Evolutionary conservation across 2,329 filamentous ascomycete species (phyloP).

Genomic region (Graphiopsis chlorocephala): DNA sequence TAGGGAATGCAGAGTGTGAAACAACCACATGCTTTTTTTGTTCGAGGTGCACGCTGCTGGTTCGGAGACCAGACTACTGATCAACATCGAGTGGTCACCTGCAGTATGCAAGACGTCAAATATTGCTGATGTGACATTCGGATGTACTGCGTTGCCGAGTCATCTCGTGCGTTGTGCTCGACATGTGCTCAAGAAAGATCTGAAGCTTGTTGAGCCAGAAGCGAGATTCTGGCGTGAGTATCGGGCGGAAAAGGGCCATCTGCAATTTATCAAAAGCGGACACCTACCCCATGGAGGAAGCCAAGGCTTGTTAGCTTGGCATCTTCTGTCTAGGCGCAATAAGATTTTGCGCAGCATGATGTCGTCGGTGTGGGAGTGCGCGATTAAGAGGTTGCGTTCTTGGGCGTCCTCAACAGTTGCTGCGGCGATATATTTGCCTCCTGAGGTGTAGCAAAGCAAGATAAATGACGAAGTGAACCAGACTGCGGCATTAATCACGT

Average conservation of each 20-base stretch:
- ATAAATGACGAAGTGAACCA: neutral
- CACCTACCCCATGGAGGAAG: slow-evolving; percentile 6
- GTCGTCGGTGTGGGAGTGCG: neutral
- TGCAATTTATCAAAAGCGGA: neutral
- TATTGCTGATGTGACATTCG: neutral
- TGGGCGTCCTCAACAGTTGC: neutral
- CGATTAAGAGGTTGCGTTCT: slow-evolving; percentile 1
- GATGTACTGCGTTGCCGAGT: neutral
- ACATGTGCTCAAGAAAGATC: neutral
- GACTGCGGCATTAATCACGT: neutral
- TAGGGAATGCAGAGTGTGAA: neutral
- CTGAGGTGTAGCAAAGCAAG: neutral
- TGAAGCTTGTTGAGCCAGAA: neutral
- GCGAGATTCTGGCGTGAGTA: neutral
- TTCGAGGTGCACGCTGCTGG: neutral
- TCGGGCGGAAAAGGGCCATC: neutral
- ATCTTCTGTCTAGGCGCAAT: neutral
- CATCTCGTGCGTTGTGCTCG: neutral
- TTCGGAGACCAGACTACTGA: neutral
- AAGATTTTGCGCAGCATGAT: slow-evolving; percentile 13
- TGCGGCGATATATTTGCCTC: neutral
- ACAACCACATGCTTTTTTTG: neutral
- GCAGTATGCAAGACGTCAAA: neutral
- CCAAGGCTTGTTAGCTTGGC: slow-evolving; percentile 9
- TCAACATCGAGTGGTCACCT: neutral